Evolutionary conservation across 495 filamentous ascomycete species (phyloP), one percentile per base, ranked within the genome.

Genomic region (Penicillium simplicissimum): DNA sequence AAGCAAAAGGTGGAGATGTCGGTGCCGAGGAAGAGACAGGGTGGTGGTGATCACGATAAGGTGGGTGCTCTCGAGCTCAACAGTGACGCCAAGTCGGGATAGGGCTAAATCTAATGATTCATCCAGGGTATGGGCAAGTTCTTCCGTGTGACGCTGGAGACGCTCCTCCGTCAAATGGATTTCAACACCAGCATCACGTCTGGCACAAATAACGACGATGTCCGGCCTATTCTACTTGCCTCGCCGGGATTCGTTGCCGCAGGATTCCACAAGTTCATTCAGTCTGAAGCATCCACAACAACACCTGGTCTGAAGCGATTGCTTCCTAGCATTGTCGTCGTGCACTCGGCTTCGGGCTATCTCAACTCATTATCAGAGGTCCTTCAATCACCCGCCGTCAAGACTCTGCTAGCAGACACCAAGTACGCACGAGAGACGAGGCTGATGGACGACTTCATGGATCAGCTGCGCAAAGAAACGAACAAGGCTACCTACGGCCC

Each of bases 401-500:
- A 86, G 52, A 81, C 83, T 0, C 87, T 88, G 36, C 83, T 98
- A 60, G 84, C 86, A 23, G 87, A 97, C 69, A 95, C 92, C 36
- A 92, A 91, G 64, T 97, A 92, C 69, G 91, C 90, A 0, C 84
- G 85, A 28, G 95, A 98, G 72, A 92, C 92, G 3, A 83, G 76
- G 42, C 77, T 94, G 60, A 93, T 98, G 88, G 93, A 98, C 66
- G 84, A 87, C 55, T 94, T 98, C 74, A 85, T 89, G 67, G 82
- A 87, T 8, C 81, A 90, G 55, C 71, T 98, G 25, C 85, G 91
- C 28, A 90, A 88, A 63, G 93, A 98, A 58, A 94, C 97, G 59
- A 90, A 90, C 19, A 82, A 89, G 49, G 96, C 96, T 15, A 97
- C 94, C 82, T 98, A 98, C 73, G 95, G 95, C 4, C 87, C 88